A percentile compares a stretch with the other conserved stretches of the same genome.
Conservation (phyloP, 495 filamentous ascomycete genomes). For the Pyronema omphalodes region DNA sequence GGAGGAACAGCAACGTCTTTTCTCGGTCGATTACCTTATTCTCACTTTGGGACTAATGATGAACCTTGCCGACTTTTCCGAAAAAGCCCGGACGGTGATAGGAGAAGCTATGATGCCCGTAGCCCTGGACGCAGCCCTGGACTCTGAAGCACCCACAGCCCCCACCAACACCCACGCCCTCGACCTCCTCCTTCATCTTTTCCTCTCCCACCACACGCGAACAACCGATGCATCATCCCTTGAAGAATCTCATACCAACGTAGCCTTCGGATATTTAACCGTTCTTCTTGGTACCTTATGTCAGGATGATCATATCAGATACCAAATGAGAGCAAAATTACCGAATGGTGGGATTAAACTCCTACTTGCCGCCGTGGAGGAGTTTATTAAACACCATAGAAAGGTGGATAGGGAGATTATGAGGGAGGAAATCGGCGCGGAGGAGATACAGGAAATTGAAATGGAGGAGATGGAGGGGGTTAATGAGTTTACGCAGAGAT, state of each 20-base stretch:
- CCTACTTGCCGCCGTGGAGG: constrained; percentile 60
- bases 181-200: constrained; percentile 30
- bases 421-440: neutral
- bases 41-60: constrained; percentile 69
- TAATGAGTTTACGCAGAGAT: neutral
- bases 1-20: constrained; percentile 29
- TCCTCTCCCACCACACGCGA: constrained; percentile 11
- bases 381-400: constrained; percentile 64
- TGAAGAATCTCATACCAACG: constrained; percentile 65
- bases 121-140: too few species aligned
- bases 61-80: constrained; percentile 66
- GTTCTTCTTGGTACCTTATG: constrained; percentile 69
- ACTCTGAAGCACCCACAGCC: too few species aligned
- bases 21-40: constrained; percentile 50
- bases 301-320: constrained; percentile 35
- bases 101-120: neutral
- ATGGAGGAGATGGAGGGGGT: neutral
- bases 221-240: constrained; percentile 55
- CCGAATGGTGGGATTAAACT: constrained; percentile 40
- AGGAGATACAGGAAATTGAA: neutral
- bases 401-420: constrained; percentile 30
- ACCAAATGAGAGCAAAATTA: constrained; percentile 33
- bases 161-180: constrained; percentile 9
- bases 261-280: constrained; percentile 78
- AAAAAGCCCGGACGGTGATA: constrained; percentile 5